phyloP scores from a whole-genome alignment of 352 stramenopile species.

The Peronospora destructor region DNA sequence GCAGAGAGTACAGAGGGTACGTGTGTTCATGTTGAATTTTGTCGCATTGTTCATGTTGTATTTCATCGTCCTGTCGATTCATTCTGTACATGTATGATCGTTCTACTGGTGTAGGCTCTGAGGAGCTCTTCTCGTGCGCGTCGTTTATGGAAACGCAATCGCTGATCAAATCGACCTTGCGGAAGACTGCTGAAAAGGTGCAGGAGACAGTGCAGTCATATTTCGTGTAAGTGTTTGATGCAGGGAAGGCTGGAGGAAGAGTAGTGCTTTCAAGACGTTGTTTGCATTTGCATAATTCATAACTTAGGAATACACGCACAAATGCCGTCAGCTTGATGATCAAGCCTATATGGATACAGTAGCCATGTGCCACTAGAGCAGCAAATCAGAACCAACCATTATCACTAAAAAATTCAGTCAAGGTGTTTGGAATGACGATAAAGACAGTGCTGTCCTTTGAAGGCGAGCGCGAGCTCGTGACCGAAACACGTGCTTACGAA shows the following conservation, averaged over 20 bases:
- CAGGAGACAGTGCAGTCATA: slow-evolving; percentile 28
- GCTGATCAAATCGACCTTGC: slow-evolving; percentile 31
- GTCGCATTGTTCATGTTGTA: not conserved
- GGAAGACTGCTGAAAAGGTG: slow-evolving; percentile 23
- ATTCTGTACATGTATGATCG: not conserved
- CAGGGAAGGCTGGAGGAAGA: slow-evolving; percentile 10
- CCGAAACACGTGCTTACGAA: slow-evolving; percentile 56
- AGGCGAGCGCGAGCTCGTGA: slow-evolving; percentile 76
- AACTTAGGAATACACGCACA: slow-evolving; percentile 29
- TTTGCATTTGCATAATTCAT: slow-evolving; percentile 32
- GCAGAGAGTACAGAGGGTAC: slow-evolving; percentile 29
- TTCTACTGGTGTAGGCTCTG: slow-evolving; percentile 20
- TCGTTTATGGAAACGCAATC: slow-evolving; percentile 37
- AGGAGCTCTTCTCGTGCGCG: slow-evolving; percentile 31
- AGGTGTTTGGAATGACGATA: slow-evolving; percentile 10
- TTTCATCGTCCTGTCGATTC: not conserved
- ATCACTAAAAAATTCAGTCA: too few species aligned
- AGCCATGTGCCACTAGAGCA: too few species aligned
- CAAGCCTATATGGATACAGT: too few species aligned
- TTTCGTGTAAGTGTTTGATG: slow-evolving; percentile 25
- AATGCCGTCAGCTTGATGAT: too few species aligned
- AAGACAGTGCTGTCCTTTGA: slow-evolving; percentile 59
- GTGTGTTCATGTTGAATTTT: slow-evolving; percentile 9
- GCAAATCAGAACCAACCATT: too few species aligned
- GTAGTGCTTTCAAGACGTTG: slow-evolving; percentile 13